Evolutionary conservation across 169 alveolate species (phyloP).

Genomic region (Plasmodium knowlesi): DNA sequence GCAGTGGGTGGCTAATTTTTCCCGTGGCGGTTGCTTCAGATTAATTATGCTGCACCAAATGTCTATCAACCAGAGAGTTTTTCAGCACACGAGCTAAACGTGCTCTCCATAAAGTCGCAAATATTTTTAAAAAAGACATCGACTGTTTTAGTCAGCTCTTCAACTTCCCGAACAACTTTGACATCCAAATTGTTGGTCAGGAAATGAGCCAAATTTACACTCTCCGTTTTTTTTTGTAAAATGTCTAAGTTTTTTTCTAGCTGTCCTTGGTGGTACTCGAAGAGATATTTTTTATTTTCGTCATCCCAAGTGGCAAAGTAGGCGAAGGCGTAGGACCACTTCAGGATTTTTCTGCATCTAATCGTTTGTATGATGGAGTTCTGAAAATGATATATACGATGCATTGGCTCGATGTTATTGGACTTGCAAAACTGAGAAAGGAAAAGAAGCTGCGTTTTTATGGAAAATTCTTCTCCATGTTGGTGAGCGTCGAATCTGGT

Average conservation of each 20-base stretch:
- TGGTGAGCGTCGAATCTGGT: constrained; percentile 62
- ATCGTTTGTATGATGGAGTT: constrained; percentile 56
- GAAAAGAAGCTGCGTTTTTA: constrained; percentile 30
- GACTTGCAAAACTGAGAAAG: constrained; percentile 12
- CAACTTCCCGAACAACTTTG: constrained; percentile 8
- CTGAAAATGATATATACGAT: constrained; percentile 10
- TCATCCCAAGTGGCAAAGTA: constrained; percentile 48
- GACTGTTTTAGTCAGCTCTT: constrained; percentile 10
- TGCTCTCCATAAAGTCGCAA: constrained; percentile 22
- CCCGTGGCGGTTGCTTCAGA: neutral
- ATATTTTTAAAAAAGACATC: constrained; percentile 37
- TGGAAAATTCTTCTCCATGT: constrained; percentile 43
- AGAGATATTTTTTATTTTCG: constrained; percentile 25
- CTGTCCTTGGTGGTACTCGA: constrained; percentile 72
- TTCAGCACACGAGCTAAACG: neutral
- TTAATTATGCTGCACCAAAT: neutral
- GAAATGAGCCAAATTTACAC: constrained; percentile 23
- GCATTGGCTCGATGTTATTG: neutral
- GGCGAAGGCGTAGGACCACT: constrained; percentile 67
- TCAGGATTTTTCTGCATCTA: constrained; percentile 41
- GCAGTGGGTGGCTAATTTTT: neutral
- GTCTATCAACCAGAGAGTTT: neutral
- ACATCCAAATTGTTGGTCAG: constrained; percentile 14
- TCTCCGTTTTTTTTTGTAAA: constrained; percentile 50
- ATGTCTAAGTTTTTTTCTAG: constrained; percentile 55